Evolutionary conservation across 2,329 filamentous ascomycete genomes (phyloP).

Genomic region (Hypoxylon sp.): DNA sequence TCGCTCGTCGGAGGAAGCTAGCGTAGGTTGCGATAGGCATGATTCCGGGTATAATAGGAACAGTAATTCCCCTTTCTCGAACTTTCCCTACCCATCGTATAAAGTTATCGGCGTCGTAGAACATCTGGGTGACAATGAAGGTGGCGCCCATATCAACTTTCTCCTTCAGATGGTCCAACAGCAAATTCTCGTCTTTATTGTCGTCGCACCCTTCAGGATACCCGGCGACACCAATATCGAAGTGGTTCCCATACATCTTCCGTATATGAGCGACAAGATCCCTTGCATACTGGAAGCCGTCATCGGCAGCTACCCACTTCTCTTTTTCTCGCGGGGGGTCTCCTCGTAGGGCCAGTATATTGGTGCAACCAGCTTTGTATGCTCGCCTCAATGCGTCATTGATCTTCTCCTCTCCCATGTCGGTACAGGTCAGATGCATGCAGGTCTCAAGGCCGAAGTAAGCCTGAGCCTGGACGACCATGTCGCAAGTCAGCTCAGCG

Average conservation of each 20-base stretch:
- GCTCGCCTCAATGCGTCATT: slow-evolving; percentile 88
- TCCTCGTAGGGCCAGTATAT: slow-evolving; percentile 92
- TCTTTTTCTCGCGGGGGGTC: slow-evolving; percentile 95
- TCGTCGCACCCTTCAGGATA: slow-evolving; percentile 98
- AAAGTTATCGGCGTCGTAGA: slow-evolving; percentile 98
- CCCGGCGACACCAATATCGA: slow-evolving; percentile 96
- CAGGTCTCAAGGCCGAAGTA: slow-evolving; percentile 97
- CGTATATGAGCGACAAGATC: slow-evolving; percentile 86
- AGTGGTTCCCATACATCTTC: slow-evolving; percentile 85
- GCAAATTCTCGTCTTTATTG: slow-evolving; percentile 84
- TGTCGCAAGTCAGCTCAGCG: slow-evolving; percentile 94
- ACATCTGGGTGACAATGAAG: slow-evolving; percentile 99
- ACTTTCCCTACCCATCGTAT: slow-evolving; percentile 90
- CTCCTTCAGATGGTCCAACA: slow-evolving; percentile 94
- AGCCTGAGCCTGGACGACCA: slow-evolving; percentile 95
- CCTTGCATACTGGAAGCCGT: slow-evolving; percentile 90
- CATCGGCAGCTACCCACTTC: slow-evolving; percentile 90
- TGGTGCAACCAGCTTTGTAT: slow-evolving; percentile 95
- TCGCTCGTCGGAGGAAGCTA: slow-evolving; percentile 88
- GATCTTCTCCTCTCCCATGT: slow-evolving; percentile 94
- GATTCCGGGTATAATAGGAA: slow-evolving; percentile 89
- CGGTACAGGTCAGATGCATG: slow-evolving; percentile 98
- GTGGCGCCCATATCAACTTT: slow-evolving; percentile 95
- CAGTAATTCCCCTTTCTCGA: slow-evolving; percentile 83
- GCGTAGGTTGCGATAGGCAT: slow-evolving; percentile 98